These are phyloP conservation scores for Phytopythium kandeliae DNA, from an alignment of 352 stramenopile species.

Conservation along the genomic window DNA sequence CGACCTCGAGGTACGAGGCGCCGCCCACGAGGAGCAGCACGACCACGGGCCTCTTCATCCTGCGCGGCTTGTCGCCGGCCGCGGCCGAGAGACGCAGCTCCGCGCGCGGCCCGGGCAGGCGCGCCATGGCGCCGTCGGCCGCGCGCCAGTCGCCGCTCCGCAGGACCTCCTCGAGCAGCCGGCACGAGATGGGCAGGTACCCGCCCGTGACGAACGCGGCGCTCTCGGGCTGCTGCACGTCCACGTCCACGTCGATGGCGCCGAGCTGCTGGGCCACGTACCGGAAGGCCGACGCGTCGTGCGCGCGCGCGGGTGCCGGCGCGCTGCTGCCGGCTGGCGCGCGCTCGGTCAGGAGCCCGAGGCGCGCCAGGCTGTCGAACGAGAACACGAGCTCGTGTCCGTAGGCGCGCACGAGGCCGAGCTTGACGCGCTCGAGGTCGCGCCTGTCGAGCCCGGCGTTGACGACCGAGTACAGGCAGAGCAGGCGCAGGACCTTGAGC, in stretches of 20 bases:
- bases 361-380: conserved; percentile 49
- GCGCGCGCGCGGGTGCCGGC: not conserved
- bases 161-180: conserved; percentile 63
- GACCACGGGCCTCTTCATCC: conserved; percentile 45
- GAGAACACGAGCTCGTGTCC: conserved; percentile 70
- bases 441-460: conserved; percentile 31
- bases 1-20: conserved; percentile 67
- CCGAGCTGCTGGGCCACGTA: conserved; percentile 22
- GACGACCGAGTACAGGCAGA: conserved; percentile 57
- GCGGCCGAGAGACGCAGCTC: conserved; percentile 31
- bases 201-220: conserved; percentile 68
- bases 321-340: not conserved
- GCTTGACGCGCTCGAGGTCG: conserved; percentile 39
- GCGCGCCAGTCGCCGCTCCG: conserved; percentile 38
- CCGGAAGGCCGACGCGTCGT: conserved; percentile 19
- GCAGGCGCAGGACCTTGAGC: conserved; percentile 44
- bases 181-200: conserved; percentile 63
- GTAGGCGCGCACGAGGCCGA: conserved; percentile 62
- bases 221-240: conserved; percentile 42
- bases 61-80: conserved; percentile 11
- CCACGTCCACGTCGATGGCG: conserved; percentile 53
- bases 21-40: conserved; percentile 68
- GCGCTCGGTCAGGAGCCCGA: conserved; percentile 44
- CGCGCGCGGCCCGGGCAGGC: conserved; percentile 42
- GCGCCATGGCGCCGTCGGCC: conserved; percentile 41